Evolutionary conservation across 768 basidiomycete species (phyloP).

Genomic region (Sistotremastrum niveocremeum): DNA sequence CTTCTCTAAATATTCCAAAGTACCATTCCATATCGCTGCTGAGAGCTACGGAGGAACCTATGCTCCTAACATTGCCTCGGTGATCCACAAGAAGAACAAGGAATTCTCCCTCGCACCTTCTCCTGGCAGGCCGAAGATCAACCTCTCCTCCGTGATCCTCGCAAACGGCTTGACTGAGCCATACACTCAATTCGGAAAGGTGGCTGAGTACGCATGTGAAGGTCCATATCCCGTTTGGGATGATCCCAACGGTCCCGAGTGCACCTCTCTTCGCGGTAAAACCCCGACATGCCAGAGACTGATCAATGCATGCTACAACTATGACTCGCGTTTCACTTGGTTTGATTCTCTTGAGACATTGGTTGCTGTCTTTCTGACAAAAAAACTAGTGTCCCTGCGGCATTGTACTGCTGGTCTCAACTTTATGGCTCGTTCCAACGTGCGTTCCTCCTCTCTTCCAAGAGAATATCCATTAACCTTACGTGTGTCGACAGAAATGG

Average conservation of each 20-base stretch:
- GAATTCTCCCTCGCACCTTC: slow-evolving; percentile 30
- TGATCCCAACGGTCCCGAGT: slow-evolving; percentile 48
- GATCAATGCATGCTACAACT: slow-evolving; percentile 56
- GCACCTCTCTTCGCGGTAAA: slow-evolving; percentile 42
- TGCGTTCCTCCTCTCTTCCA: slow-evolving; percentile 20
- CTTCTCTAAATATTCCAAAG: slow-evolving; percentile 56
- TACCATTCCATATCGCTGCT: slow-evolving; percentile 67
- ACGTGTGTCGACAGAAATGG: slow-evolving; percentile 31
- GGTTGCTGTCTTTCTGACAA: neutral
- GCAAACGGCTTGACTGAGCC: slow-evolving; percentile 85
- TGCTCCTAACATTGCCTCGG: slow-evolving; percentile 73
- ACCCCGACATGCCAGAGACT: slow-evolving; percentile 65
- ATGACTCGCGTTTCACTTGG: slow-evolving; percentile 42
- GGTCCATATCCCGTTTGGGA: slow-evolving; percentile 75
- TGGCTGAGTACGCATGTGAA: slow-evolving; percentile 72
- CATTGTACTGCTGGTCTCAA: slow-evolving; percentile 68
- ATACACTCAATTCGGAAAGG: slow-evolving; percentile 60
- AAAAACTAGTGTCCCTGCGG: slow-evolving; percentile 42
- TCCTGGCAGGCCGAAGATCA: slow-evolving; percentile 51
- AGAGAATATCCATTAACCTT: neutral
- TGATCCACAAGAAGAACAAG: slow-evolving; percentile 71
- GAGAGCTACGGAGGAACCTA: slow-evolving; percentile 75
- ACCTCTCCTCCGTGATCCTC: slow-evolving; percentile 71
- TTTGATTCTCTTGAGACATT: slow-evolving; percentile 1
- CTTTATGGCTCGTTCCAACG: slow-evolving; percentile 58